These are phyloP conservation scores for Chrysopogon serrulatus DNA, from an alignment of 176 grass and related monocot species.

Conservation along the genomic window DNA sequence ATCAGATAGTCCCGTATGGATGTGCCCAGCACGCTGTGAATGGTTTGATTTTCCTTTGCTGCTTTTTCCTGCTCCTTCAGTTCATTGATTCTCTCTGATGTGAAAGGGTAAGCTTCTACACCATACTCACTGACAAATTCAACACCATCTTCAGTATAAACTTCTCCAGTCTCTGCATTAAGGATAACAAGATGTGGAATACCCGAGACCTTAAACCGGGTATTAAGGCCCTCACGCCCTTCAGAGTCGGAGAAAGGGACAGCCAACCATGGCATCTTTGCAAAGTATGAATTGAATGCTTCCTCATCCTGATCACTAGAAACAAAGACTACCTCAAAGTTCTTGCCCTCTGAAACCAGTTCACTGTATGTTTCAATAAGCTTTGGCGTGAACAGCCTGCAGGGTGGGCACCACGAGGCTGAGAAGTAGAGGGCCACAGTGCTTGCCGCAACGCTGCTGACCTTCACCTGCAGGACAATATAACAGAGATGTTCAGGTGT, in stretches of 20 bases:
- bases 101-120: constrained; percentile 74
- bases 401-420: constrained; percentile 64
- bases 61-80: constrained; percentile 57
- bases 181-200: constrained; percentile 58
- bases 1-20: constrained; percentile 49
- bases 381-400: constrained; percentile 55
- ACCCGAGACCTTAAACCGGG: constrained; percentile 36
- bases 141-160: constrained; percentile 39
- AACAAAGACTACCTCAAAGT: constrained; percentile 52
- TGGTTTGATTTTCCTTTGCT: constrained; percentile 60
- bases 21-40: constrained; percentile 50
- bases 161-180: constrained; percentile 46
- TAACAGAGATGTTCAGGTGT: background rate
- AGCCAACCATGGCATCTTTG: constrained; percentile 70
- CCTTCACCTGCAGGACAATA: constrained; percentile 47
- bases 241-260: constrained; percentile 64
- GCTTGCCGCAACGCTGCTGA: constrained; percentile 33
- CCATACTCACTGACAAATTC: constrained; percentile 46
- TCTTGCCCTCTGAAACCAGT: constrained; percentile 47
- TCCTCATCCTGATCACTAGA: constrained; percentile 43
- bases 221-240: constrained; percentile 24
- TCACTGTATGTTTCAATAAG: constrained; percentile 63
- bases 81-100: constrained; percentile 42
- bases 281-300: constrained; percentile 48
- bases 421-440: constrained; percentile 76